Conservation (phyloP, 1,284 basidiomycete genomes). For the Moesziomyces sp. region DNA sequence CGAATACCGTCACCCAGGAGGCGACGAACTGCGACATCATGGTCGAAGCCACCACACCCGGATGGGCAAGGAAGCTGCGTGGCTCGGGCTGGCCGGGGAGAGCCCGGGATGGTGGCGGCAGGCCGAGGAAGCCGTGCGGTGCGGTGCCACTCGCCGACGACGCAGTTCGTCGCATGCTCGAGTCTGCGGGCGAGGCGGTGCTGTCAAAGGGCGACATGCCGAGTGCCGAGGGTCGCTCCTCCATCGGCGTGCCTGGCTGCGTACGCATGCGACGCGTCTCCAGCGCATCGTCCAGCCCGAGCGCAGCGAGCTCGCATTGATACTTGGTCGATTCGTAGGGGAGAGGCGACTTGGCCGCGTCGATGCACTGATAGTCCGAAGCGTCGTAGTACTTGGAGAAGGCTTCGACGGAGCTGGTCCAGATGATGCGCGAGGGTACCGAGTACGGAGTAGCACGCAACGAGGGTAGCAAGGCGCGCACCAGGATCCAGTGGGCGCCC, state of each 20-base stretch:
- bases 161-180: constrained; percentile 21
- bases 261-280: constrained; percentile 45
- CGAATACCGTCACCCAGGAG: constrained; percentile 48
- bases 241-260: constrained; percentile 50
- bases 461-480: constrained; percentile 55
- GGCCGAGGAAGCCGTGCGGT: constrained; percentile 34
- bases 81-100: constrained; percentile 42
- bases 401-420: constrained; percentile 67
- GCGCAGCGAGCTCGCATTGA: constrained; percentile 66
- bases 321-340: constrained; percentile 68
- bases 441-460: constrained; percentile 60
- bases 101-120: constrained; percentile 35
- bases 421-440: constrained; percentile 62
- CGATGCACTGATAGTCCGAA: constrained; percentile 63
- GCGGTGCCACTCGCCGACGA: constrained; percentile 33
- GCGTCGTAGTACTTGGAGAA: constrained; percentile 57
- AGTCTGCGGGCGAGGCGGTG: background rate
- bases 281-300: constrained; percentile 63
- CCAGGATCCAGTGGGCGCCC: constrained; percentile 65
- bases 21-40: constrained; percentile 66
- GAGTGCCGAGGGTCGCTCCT: constrained; percentile 26
- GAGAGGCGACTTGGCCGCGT: constrained; percentile 42
- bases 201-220: constrained; percentile 21
- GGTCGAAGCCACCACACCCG: constrained; percentile 66
- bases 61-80: constrained; percentile 62